Conservation (phyloP, 2,329 filamentous ascomycete genomes). For the Ilyonectria robusta region DNA sequence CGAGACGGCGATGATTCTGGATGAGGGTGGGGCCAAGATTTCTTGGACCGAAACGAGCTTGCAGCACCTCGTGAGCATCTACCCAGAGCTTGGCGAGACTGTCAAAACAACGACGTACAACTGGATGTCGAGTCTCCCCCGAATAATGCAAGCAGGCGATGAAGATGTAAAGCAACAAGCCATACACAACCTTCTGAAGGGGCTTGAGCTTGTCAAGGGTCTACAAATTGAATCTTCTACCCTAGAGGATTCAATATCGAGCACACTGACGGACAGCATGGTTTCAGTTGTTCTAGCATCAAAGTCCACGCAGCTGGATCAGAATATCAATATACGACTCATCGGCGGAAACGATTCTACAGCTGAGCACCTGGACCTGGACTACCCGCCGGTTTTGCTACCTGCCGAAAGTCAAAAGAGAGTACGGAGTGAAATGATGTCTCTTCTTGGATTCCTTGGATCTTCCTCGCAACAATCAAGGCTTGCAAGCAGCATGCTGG, state of each 20-base stretch:
- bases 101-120: slow-evolving; percentile 81
- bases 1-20: slow-evolving; percentile 84
- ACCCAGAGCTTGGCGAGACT: slow-evolving; percentile 72
- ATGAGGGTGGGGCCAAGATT: slow-evolving; percentile 61
- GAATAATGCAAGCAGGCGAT: slow-evolving; percentile 87
- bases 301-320: slow-evolving; percentile 29
- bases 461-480: slow-evolving; percentile 71
- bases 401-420: slow-evolving; percentile 75
- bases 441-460: slow-evolving; percentile 70
- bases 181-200: slow-evolving; percentile 82
- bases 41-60: slow-evolving; percentile 65
- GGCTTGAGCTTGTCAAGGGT: slow-evolving; percentile 75
- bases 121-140: slow-evolving; percentile 85
- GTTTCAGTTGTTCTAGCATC: slow-evolving; percentile 54
- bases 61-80: slow-evolving; percentile 72
- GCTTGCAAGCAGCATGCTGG: slow-evolving; percentile 76
- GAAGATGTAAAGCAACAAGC: slow-evolving; percentile 81
- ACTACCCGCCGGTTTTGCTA: slow-evolving; percentile 75
- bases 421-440: slow-evolving; percentile 70
- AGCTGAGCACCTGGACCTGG: slow-evolving; percentile 28
- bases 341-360: slow-evolving; percentile 41
- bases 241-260: slow-evolving; percentile 76
- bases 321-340: slow-evolving; percentile 46
- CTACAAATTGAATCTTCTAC: slow-evolving; percentile 76
- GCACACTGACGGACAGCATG: slow-evolving; percentile 82